phyloP scores from a whole-genome alignment of 129 eudicot genomes.

The Silybum marianum region DNA sequence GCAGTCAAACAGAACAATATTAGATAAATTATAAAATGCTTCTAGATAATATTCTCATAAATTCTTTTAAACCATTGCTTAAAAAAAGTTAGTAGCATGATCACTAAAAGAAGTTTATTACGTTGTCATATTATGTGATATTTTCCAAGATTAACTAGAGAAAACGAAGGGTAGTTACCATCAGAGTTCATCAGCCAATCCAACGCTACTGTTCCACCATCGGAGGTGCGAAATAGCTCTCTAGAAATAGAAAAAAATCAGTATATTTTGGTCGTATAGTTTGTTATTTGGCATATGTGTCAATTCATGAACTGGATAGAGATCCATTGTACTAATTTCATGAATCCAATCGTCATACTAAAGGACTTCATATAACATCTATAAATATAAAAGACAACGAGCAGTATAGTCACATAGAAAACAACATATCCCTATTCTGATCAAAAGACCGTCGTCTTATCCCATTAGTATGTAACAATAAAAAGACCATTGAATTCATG shows the following conservation, averaged over 20 bases:
- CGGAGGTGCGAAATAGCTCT: conserved; percentile 65
- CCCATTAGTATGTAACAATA: background rate
- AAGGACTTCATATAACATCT: background rate
- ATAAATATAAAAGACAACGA: background rate
- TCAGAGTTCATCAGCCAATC: conserved; percentile 71
- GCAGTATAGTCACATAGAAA: background rate
- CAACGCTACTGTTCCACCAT: conserved; percentile 95
- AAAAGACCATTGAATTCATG: background rate
- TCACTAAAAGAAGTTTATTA: conserved; percentile 1
- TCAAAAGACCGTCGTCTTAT: background rate
- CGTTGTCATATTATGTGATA: background rate
- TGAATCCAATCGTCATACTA: background rate
- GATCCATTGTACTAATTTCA: background rate
- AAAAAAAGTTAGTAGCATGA: background rate
- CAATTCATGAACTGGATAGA: background rate
- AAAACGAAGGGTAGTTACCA: conserved; percentile 44
- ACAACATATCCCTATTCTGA: background rate
- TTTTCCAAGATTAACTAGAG: background rate
- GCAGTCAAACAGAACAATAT: background rate
- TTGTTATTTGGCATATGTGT: background rate
- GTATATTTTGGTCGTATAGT: background rate
- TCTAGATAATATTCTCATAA: background rate
- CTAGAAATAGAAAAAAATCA: conserved; percentile 38
- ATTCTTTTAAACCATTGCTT: background rate
- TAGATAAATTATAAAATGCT: background rate